Evolutionary conservation across 345 rosid species (phyloP).

Genomic region (Sisymbrium irio): DNA sequence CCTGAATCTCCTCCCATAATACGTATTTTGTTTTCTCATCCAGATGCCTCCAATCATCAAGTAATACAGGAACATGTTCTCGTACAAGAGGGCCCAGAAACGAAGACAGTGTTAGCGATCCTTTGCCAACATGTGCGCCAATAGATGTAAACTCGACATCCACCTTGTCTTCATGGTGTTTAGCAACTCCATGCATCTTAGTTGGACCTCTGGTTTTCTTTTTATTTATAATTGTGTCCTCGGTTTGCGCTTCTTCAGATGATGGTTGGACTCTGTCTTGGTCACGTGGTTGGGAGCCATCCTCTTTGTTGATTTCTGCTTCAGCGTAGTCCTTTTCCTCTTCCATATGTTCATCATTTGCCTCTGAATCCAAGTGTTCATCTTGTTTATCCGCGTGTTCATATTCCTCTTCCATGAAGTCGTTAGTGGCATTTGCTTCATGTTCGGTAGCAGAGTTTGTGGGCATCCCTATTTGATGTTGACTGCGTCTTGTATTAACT

Average conservation of each 20-base stretch:
- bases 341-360: no score
- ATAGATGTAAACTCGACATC: not conserved
- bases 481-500: no score
- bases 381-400: no score
- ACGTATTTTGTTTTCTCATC: not conserved
- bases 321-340: no score
- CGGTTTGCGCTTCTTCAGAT: not conserved
- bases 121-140: not conserved
- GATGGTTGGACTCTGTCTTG: not conserved
- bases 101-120: not conserved
- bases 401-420: not conserved
- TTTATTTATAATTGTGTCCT: not conserved
- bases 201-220: not conserved
- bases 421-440: no score
- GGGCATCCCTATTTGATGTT: no score
- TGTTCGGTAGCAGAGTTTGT: no score
- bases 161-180: not conserved
- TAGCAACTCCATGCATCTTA: not conserved
- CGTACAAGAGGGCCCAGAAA: not conserved
- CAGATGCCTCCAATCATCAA: not conserved
- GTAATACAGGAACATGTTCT: not conserved
- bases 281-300: no score
- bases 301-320: no score
- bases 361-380: no score
- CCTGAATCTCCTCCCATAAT: not conserved